A percentile compares a stretch with the other conserved stretches of the same genome.
Evolutionary conservation across 306 rosid genomes (phyloP).

Genomic region (Datisca glomerata): DNA sequence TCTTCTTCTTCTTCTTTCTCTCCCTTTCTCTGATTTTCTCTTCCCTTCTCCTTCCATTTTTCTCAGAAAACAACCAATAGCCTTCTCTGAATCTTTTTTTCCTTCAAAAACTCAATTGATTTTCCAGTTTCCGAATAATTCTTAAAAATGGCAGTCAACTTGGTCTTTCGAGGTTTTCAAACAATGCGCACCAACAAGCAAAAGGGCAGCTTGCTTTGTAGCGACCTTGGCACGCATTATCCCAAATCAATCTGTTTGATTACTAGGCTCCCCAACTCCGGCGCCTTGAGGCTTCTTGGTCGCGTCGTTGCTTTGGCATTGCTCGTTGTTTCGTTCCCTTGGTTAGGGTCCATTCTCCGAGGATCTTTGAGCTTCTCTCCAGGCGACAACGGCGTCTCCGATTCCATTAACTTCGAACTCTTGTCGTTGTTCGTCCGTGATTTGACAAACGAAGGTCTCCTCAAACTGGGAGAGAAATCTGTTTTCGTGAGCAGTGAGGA

Average conservation of each 20-base stretch:
- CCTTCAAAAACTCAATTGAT: background rate
- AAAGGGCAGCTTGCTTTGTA: conserved; percentile 5
- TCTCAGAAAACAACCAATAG: background rate
- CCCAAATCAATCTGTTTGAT: no score
- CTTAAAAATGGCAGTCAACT: conserved; percentile 28
- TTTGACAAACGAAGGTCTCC: conserved; percentile 38
- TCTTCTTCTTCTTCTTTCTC: conserved; percentile 3
- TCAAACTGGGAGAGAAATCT: conserved; percentile 11
- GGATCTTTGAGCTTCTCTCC: conserved; percentile 9
- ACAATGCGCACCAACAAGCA: conserved; percentile 2
- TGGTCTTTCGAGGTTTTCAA: conserved; percentile 20
- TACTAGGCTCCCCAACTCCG: conserved; percentile 17
- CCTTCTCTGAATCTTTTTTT: background rate
- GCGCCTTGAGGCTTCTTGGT: conserved; percentile 15
- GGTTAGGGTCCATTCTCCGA: conserved; percentile 10
- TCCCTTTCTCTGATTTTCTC: conserved; percentile 6
- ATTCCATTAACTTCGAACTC: conserved; percentile 3
- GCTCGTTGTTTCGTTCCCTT: conserved; percentile 14
- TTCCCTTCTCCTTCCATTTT: background rate
- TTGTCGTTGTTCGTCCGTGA: conserved; percentile 27
- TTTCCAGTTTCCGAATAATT: background rate
- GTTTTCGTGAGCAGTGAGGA: conserved; percentile 8
- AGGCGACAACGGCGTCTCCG: background rate
- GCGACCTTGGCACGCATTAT: no score
- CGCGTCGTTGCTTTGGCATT: conserved; percentile 19